Evolutionary conservation across 2,329 filamentous ascomycete genomes (phyloP).

Genomic region (Alternaria postmessia): DNA sequence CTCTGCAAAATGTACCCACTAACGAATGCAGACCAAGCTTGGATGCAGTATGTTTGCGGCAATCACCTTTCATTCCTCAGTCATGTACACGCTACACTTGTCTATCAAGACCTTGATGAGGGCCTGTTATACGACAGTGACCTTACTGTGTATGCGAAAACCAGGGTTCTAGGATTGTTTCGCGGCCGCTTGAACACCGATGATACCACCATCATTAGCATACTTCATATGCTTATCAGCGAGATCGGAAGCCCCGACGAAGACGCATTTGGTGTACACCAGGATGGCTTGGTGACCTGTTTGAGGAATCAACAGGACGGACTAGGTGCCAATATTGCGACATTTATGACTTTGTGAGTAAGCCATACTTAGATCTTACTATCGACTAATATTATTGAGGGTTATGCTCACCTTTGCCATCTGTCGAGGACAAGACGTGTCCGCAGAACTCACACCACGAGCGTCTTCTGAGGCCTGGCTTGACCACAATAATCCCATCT

Average conservation of each 20-base stretch:
- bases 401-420: conserved; percentile 36
- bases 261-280: conserved; percentile 41
- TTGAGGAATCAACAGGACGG: conserved; percentile 39
- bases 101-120: conserved; percentile 43
- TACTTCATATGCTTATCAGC: conserved; percentile 43
- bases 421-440: conserved; percentile 32
- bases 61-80: conserved; percentile 44
- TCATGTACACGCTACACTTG: conserved; percentile 43
- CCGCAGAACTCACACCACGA: conserved; percentile 23
- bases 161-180: conserved; percentile 38
- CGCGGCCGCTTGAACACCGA: conserved; percentile 38
- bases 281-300: conserved; percentile 33
- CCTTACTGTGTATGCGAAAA: conserved; percentile 45
- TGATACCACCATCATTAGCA: conserved; percentile 43
- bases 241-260: conserved; percentile 42
- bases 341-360: conserved; percentile 42
- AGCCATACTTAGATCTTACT: not conserved
- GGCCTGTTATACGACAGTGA: conserved; percentile 39
- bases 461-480: conserved; percentile 9
- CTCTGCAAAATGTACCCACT: not conserved
- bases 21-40: conserved; percentile 27
- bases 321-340: conserved; percentile 24
- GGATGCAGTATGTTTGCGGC: conserved; percentile 41
- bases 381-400: conserved; percentile 17
- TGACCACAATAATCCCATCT: conserved; percentile 21